These are phyloP conservation scores for Didymella arachidicola DNA, from an alignment of 2,329 filamentous ascomycete genomes.

Conservation along the genomic window DNA sequence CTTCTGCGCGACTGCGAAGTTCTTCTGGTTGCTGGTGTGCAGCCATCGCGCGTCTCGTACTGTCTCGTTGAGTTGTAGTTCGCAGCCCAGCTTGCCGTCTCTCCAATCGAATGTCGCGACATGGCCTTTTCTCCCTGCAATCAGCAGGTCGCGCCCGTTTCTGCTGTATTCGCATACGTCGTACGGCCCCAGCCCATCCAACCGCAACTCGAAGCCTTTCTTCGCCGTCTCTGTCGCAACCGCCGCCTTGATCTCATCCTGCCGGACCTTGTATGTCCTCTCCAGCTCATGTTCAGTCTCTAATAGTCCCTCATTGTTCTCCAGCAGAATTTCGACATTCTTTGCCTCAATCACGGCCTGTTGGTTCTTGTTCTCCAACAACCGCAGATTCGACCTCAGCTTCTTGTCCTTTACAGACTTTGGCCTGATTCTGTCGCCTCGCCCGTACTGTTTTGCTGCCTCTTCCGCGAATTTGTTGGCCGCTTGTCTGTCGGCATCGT, in stretches of 20 bases:
- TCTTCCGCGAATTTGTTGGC: slow-evolving; percentile 45
- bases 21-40: slow-evolving; percentile 80
- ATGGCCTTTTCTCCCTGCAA: slow-evolving; percentile 92
- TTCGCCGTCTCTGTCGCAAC: slow-evolving; percentile 85
- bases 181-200: slow-evolving; percentile 82
- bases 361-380: slow-evolving; percentile 82
- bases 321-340: slow-evolving; percentile 92
- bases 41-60: slow-evolving; percentile 89
- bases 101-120: slow-evolving; percentile 97
- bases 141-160: slow-evolving; percentile 83
- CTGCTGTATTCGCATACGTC: slow-evolving; percentile 86
- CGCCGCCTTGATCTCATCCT: slow-evolving; percentile 79
- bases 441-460: slow-evolving; percentile 81
- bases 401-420: slow-evolving; percentile 88
- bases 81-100: slow-evolving; percentile 87
- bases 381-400: slow-evolving; percentile 78
- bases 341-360: slow-evolving; percentile 84
- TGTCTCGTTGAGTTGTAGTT: slow-evolving; percentile 89
- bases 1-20: slow-evolving; percentile 95
- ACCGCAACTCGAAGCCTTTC: slow-evolving; percentile 88
- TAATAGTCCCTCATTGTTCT: slow-evolving; percentile 84
- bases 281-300: slow-evolving; percentile 90
- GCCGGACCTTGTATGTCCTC: slow-evolving; percentile 88
- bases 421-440: slow-evolving; percentile 77
- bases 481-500: slow-evolving; percentile 42